A percentile compares a stretch with the other conserved stretches of the same genome.
Evolutionary conservation across 352 stramenopile species (phyloP).

Genomic region (Phytophthora fragariaefolia): DNA sequence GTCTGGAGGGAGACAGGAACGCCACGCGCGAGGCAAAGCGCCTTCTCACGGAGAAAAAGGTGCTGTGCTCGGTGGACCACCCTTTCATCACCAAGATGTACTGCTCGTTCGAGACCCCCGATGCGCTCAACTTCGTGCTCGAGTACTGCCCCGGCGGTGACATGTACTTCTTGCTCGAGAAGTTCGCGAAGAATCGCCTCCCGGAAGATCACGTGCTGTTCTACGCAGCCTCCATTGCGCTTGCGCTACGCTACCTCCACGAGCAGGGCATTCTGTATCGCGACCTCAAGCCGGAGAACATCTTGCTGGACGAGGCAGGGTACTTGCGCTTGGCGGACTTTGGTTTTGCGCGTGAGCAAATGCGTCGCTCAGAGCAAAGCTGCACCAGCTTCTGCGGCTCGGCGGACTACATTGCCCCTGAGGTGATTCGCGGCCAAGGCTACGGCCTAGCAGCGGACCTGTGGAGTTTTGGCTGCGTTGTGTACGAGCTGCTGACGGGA

Average conservation of each 20-base stretch:
- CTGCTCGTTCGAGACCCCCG: constrained; percentile 90
- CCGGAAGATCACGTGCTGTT: constrained; percentile 93
- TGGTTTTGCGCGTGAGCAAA: constrained; percentile 70
- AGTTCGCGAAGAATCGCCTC: constrained; percentile 93
- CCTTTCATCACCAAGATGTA: constrained; percentile 98
- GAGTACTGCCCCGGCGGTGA: constrained; percentile 98
- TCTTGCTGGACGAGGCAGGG: constrained; percentile 89
- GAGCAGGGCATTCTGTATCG: constrained; percentile 84
- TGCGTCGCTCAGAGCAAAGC: constrained; percentile 59
- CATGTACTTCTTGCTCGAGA: constrained; percentile 94
- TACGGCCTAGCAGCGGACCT: constrained; percentile 83
- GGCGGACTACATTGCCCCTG: constrained; percentile 86
- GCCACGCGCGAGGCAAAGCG: constrained; percentile 56
- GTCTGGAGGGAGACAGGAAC: constrained; percentile 34
- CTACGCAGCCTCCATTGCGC: constrained; percentile 97
- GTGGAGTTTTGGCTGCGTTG: constrained; percentile 91
- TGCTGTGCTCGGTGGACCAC: constrained; percentile 95
- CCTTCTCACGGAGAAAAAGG: constrained; percentile 97
- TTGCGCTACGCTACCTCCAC: constrained; percentile 93
- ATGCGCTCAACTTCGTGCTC: constrained; percentile 98
- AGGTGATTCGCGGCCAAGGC: constrained; percentile 74
- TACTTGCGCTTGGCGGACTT: constrained; percentile 91
- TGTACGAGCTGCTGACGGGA: constrained; percentile 86
- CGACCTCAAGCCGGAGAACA: constrained; percentile 93
- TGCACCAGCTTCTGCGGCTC: constrained; percentile 87